These are phyloP conservation scores for Simplicillium sp. DNA, from an alignment of 2,329 filamentous ascomycete genomes.

Conservation along the genomic window DNA sequence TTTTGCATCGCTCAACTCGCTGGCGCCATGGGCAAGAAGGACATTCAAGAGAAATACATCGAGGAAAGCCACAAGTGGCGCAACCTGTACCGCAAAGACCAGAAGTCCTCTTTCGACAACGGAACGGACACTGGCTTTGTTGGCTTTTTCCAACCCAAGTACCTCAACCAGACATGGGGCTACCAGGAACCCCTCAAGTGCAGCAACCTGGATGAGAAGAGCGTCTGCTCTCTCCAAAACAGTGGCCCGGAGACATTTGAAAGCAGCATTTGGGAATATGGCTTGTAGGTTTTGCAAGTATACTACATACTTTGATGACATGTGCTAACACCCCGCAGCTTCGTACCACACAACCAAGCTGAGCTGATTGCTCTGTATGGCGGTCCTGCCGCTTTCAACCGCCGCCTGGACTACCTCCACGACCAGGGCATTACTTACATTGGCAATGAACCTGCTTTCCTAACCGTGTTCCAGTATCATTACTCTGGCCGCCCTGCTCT, in stretches of 20 bases:
- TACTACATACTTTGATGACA: neutral
- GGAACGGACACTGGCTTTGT: constrained; percentile 53
- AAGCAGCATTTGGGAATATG: constrained; percentile 63
- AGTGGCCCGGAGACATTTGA: constrained; percentile 63
- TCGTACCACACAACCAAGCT: constrained; percentile 43
- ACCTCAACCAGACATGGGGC: constrained; percentile 58
- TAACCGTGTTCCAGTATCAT: constrained; percentile 60
- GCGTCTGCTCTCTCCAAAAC: constrained; percentile 50
- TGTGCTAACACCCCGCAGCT: constrained; percentile 18
- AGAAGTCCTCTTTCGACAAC: constrained; percentile 41
- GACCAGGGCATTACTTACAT: constrained; percentile 56
- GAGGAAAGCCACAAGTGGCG: constrained; percentile 54
- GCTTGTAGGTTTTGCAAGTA: constrained; percentile 38
- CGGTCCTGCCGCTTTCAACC: constrained; percentile 44
- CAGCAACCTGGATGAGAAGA: constrained; percentile 40
- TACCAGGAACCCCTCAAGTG: constrained; percentile 60
- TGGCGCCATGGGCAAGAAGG: constrained; percentile 39
- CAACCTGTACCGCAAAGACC: constrained; percentile 53
- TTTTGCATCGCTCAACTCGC: constrained; percentile 60
- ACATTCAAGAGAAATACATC: constrained; percentile 51
- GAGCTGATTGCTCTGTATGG: constrained; percentile 50
- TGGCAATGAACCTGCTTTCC: constrained; percentile 52
- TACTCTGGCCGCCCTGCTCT: constrained; percentile 55
- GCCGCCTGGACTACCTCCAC: constrained; percentile 55
- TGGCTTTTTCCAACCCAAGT: constrained; percentile 63